These are phyloP conservation scores for Crassisporium funariophilum DNA, from an alignment of 768 basidiomycete genomes.

Conservation along the genomic window DNA sequence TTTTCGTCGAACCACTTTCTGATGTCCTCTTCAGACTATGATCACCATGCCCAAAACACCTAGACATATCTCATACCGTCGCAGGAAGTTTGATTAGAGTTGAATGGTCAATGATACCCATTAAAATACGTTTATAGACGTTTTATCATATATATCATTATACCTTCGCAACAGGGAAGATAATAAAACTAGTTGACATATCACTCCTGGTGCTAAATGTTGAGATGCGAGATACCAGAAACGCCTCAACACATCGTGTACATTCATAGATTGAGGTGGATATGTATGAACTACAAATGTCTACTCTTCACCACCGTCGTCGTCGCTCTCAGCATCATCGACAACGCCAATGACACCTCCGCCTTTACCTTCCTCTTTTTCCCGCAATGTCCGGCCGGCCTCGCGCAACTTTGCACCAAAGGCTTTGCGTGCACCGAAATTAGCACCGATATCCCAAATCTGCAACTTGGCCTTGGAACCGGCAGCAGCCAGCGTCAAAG, in stretches of 20 bases:
- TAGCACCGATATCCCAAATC: constrained; percentile 93
- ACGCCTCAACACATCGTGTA: not conserved
- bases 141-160: constrained; percentile 13
- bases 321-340: constrained; percentile 71
- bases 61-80: constrained; percentile 64
- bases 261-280: too few relatives aligned
- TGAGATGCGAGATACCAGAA: not conserved
- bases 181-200: not conserved
- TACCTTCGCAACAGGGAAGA: not conserved
- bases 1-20: not conserved
- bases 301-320: constrained; percentile 42
- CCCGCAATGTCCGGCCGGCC: constrained; percentile 68
- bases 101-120: not conserved
- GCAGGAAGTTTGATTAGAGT: constrained; percentile 55
- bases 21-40: constrained; percentile 68
- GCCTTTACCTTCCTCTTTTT: constrained; percentile 51
- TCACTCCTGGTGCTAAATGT: not conserved
- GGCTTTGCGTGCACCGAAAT: constrained; percentile 77
- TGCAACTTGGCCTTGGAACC: constrained; percentile 94
- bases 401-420: constrained; percentile 78
- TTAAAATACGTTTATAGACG: constrained; percentile 13
- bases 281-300: too few relatives aligned
- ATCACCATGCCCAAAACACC: constrained; percentile 85
- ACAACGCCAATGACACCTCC: constrained; percentile 72
- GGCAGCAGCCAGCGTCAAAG: constrained; percentile 90